These are phyloP conservation scores for Phytopythium montanum DNA, from an alignment of 352 stramenopile species.

Conservation along the genomic window DNA sequence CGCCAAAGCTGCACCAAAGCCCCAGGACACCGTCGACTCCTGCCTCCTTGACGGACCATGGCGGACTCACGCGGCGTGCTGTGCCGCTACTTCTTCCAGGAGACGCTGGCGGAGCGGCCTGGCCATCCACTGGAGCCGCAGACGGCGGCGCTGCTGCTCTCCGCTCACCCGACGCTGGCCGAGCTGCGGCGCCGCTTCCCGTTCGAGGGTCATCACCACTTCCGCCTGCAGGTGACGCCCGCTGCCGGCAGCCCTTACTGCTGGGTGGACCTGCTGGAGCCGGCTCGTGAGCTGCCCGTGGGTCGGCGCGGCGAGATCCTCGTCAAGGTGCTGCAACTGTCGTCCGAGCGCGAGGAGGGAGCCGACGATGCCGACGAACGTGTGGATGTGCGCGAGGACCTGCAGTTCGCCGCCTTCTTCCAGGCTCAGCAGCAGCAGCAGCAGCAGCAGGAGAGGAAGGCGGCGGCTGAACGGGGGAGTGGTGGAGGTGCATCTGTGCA, in stretches of 20 bases:
- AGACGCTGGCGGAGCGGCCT: slow-evolving; percentile 56
- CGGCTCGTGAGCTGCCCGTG: slow-evolving; percentile 36
- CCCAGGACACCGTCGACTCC: background rate
- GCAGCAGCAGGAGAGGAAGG: slow-evolving; percentile 3
- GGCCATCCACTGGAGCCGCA: slow-evolving; percentile 37
- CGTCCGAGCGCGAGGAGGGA: slow-evolving; percentile 6
- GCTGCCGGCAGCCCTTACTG: slow-evolving; percentile 32
- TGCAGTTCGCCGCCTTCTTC: slow-evolving; percentile 65
- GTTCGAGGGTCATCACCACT: slow-evolving; percentile 74
- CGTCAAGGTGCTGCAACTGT: slow-evolving; percentile 79
- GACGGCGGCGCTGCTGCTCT: slow-evolving; percentile 67
- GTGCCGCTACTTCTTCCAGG: slow-evolving; percentile 84
- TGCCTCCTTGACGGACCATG: background rate
- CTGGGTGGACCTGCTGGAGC: slow-evolving; percentile 75
- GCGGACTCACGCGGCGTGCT: slow-evolving; percentile 35
- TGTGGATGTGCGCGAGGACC: slow-evolving; percentile 66
- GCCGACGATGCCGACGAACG: slow-evolving; percentile 19
- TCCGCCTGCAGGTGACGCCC: slow-evolving; percentile 55
- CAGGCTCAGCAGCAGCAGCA: slow-evolving; percentile 27
- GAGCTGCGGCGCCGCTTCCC: slow-evolving; percentile 72
- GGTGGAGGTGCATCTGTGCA: slow-evolving; percentile 12
- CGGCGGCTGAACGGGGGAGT: background rate
- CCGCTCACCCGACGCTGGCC: slow-evolving; percentile 45
- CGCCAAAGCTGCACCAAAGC: no score
- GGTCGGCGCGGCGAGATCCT: slow-evolving; percentile 34